phyloP scores from a whole-genome alignment of 306 rosid genomes.

The Lupinus albus region DNA sequence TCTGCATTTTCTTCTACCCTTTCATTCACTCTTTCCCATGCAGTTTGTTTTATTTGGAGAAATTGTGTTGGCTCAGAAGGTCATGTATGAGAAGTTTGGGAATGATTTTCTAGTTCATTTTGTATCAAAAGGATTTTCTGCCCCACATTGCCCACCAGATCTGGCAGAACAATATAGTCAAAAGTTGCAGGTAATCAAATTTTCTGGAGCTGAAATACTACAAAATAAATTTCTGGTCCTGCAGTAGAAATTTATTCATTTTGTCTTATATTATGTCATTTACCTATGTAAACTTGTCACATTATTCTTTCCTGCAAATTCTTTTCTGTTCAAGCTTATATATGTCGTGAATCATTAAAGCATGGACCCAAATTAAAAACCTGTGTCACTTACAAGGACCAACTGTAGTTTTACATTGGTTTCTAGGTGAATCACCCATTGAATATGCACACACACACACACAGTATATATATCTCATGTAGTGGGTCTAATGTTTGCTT shows the following conservation, averaged over 20 bases:
- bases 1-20: constrained; percentile 3
- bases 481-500: constrained; percentile 21
- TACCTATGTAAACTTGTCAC: not conserved
- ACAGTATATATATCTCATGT: constrained; percentile 9
- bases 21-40: constrained; percentile 5
- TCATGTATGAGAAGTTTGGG: constrained; percentile 92
- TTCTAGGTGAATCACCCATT: constrained; percentile 23
- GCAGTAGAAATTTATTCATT: not conserved
- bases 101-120: constrained; percentile 64
- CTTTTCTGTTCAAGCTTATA: not conserved
- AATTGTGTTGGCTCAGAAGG: constrained; percentile 93
- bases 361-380: too few relatives aligned
- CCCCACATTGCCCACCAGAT: constrained; percentile 80
- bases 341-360: not conserved
- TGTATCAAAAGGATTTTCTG: constrained; percentile 58
- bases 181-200: constrained; percentile 71
- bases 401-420: too few relatives aligned
- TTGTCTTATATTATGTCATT: not conserved
- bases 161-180: constrained; percentile 84
- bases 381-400: too few relatives aligned
- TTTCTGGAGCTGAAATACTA: constrained; percentile 29
- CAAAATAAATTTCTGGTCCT: constrained; percentile 11
- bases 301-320: not conserved
- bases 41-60: constrained; percentile 94
- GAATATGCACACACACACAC: too few relatives aligned